Conservation (phyloP, 768 basidiomycete genomes). For the Lenzites betulinus region DNA sequence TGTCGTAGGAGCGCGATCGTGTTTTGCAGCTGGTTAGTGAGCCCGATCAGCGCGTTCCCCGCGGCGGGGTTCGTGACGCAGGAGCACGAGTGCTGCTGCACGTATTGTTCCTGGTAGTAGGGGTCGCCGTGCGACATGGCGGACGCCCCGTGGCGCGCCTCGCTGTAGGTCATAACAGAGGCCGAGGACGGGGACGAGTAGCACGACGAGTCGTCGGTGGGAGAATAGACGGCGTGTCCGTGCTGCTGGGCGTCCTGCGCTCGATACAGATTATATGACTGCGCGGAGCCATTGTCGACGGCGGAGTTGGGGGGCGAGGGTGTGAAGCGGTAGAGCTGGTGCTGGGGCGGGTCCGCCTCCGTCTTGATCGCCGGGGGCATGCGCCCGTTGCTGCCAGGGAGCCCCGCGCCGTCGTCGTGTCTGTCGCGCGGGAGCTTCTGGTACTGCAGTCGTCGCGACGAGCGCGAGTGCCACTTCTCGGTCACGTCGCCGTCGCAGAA, state of each 20-base stretch:
- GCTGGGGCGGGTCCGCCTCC: constrained; percentile 52
- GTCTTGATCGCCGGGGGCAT: constrained; percentile 43
- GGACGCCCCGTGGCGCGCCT: constrained; percentile 21
- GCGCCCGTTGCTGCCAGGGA: constrained; percentile 16
- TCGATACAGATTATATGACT: constrained; percentile 18
- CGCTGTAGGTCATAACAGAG: constrained; percentile 29
- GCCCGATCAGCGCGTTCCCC: constrained; percentile 57
- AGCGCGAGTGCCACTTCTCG: constrained; percentile 86
- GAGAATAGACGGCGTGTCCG: constrained; percentile 19
- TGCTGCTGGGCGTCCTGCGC: constrained; percentile 15
- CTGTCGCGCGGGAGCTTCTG: constrained; percentile 28
- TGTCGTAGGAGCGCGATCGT: constrained; percentile 60
- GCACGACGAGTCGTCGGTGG: constrained; percentile 22
- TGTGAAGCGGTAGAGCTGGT: constrained; percentile 63
- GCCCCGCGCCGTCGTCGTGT: constrained; percentile 24
- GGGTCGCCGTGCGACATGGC: constrained; percentile 22
- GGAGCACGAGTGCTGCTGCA: constrained; percentile 50
- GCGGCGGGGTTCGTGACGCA: constrained; percentile 66
- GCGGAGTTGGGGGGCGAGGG: constrained; percentile 45
- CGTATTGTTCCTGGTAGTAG: constrained; percentile 31
- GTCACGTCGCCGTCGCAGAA: constrained; percentile 80
- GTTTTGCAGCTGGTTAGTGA: constrained; percentile 64
- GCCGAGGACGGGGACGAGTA: constrained; percentile 29
- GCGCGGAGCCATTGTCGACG: constrained; percentile 10
- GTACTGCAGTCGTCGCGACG: constrained; percentile 58